Evolutionary conservation across 352 stramenopile species (phyloP).

Genomic region (Pythium pectinolyticum): DNA sequence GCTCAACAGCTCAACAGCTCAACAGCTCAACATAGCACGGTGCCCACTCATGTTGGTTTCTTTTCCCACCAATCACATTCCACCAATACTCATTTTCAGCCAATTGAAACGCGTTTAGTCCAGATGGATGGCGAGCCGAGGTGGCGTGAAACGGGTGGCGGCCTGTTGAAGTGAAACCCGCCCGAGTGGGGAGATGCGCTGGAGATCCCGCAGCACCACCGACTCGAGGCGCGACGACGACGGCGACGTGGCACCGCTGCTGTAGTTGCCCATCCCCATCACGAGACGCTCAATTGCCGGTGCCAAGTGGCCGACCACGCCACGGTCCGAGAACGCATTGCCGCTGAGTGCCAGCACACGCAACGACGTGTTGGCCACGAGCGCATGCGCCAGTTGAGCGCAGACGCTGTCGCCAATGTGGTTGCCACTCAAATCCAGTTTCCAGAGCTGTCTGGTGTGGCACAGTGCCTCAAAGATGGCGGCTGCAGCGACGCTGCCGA

Average conservation of each 20-base stretch:
- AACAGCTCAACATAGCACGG: constrained; percentile 3
- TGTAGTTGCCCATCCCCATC: not conserved
- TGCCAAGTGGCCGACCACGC: constrained; percentile 45
- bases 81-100: constrained; percentile 13
- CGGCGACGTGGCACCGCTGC: not conserved
- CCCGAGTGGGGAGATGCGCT: constrained; percentile 39
- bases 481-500: constrained; percentile 51
- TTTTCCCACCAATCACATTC: constrained; percentile 35
- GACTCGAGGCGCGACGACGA: constrained; percentile 39
- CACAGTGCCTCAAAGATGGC: constrained; percentile 51
- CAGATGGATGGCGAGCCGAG: constrained; percentile 6
- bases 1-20: too few relatives aligned
- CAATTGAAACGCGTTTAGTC: constrained; percentile 18
- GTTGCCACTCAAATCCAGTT: constrained; percentile 72
- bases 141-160: constrained; percentile 24
- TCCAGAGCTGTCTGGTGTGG: constrained; percentile 58
- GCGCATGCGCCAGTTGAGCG: constrained; percentile 32
- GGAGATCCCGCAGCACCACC: constrained; percentile 51
- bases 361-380: constrained; percentile 40
- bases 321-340: constrained; percentile 61
- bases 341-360: constrained; percentile 49
- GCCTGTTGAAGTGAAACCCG: constrained; percentile 37
- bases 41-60: constrained; percentile 9
- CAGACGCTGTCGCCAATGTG: constrained; percentile 58
- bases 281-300: constrained; percentile 35